Percentiles rank a stretch among this genome's conserved stretches.
phyloP scores from a whole-genome alignment of 345 rosid genomes.

The Rubroshorea leprosula region DNA sequence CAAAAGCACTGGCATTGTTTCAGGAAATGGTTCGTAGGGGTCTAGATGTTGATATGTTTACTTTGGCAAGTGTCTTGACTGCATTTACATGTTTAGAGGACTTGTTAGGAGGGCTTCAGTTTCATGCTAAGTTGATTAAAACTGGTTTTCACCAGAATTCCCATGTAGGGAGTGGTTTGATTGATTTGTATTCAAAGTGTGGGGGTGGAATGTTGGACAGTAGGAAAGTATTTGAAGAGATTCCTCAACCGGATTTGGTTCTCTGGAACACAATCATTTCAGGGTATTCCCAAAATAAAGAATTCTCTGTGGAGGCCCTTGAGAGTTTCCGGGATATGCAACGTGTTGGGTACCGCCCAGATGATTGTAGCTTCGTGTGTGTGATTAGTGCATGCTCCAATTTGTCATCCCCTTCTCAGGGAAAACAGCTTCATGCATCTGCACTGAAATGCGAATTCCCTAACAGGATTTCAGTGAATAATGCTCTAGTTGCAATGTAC shows the following conservation, averaged over 20 bases:
- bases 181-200: conserved; percentile 82
- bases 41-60: conserved; percentile 60
- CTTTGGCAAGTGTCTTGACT: conserved; percentile 76
- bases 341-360: conserved; percentile 55
- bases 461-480: conserved; percentile 63
- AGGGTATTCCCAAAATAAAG: conserved; percentile 66
- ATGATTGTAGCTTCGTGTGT: conserved; percentile 87
- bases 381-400: conserved; percentile 68
- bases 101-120: conserved; percentile 67
- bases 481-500: conserved; percentile 67
- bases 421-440: conserved; percentile 77
- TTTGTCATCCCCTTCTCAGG: conserved; percentile 71
- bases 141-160: conserved; percentile 63
- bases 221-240: conserved; percentile 64
- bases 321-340: conserved; percentile 56
- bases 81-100: conserved; percentile 54
- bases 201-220: conserved; percentile 50
- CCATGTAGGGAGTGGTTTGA: conserved; percentile 85
- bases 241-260: conserved; percentile 56
- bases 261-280: conserved; percentile 92
- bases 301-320: conserved; percentile 64
- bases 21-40: conserved; percentile 56
- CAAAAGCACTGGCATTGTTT: conserved; percentile 54
- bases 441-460: conserved; percentile 59
- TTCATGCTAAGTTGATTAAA: conserved; percentile 63